Evolutionary conservation across 75 land plant species (phyloP), one percentile per base, ranked within the genome.

Genomic region (Adiantum capillusveneris): DNA sequence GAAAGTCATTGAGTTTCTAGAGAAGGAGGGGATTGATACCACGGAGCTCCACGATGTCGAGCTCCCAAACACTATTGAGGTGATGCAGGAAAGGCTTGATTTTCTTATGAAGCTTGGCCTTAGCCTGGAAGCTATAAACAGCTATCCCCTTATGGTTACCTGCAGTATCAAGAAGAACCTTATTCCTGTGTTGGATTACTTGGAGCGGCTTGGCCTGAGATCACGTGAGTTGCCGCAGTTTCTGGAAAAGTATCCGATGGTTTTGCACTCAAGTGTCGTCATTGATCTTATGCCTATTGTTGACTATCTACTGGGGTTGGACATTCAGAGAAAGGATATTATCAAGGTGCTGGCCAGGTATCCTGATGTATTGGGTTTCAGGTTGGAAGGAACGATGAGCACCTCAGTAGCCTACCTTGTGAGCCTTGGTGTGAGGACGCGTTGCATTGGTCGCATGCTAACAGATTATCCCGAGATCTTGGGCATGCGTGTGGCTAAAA

Each of bases 141-240:
- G 70, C 25, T 88, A 88, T 42, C 89, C 90, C 0, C 81, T 85
- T 31, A 76, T 85, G 18, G 77, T 89, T 31, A 84, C 86, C 12
- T 89, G 95, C 64, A 88, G 95, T 60, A 88, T 85, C 57, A 89
- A 85, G 85, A 89, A 78, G 61, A 89, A 89, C 58, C 79, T 89
- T 83, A 59, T 85, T 13, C 90, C 90, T 0, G 86, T 85, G 26
- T 80, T 89, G 30, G 88, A 85, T 65, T 89, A 89, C 46, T 75
- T 89, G 13, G 86, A 88, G 11, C 76, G 70, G 29, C 50, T 89
- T 25, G 90, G 90, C 11, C 74, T 89, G 25, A 63, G 80, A 27
- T 71, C 81, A 63, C 66, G 75, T 0, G 61, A 63, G 1, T 56
- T 89, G 46, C 67, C 90, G 0, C 71, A 70, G 5, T 71, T 89